phyloP scores from a whole-genome alignment of 116 monocot genomes.

The Zostera marina region DNA sequence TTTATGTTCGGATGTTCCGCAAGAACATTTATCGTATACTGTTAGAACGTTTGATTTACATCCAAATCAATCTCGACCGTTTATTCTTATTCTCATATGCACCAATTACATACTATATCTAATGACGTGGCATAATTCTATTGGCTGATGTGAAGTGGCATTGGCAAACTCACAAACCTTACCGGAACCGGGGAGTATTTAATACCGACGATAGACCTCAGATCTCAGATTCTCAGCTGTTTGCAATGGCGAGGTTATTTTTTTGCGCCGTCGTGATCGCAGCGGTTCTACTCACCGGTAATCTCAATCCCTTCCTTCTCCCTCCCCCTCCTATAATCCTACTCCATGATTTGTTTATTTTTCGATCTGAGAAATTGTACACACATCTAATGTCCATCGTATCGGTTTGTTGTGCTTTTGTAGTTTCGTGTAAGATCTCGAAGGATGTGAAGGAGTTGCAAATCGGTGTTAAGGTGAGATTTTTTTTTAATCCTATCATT shows the following conservation, averaged over 20 bases:
- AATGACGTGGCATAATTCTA: neutral
- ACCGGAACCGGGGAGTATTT: neutral
- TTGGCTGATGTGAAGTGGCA: constrained; percentile 1
- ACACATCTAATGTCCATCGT: no score
- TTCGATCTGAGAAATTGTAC: no score
- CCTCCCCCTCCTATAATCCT: neutral
- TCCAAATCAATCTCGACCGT: neutral
- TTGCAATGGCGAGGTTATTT: neutral
- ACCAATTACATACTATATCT: no score
- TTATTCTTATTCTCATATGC: neutral
- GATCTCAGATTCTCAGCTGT: neutral
- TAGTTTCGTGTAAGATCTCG: constrained; percentile 12
- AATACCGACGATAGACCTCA: neutral
- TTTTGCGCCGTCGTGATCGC: constrained; percentile 4
- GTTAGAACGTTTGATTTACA: neutral
- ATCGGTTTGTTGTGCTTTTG: neutral
- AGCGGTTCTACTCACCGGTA: neutral
- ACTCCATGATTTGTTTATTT: neutral
- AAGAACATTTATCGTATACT: neutral
- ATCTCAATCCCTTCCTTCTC: no score
- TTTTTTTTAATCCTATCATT: neutral
- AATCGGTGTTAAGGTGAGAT: constrained; percentile 19
- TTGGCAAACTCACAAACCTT: neutral
- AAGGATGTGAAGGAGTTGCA: constrained; percentile 16
- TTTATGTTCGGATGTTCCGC: neutral